Evolutionary conservation across 495 filamentous ascomycete genomes (phyloP), one percentile per base, ranked within the genome.

Genomic region (Trichoderma virens): DNA sequence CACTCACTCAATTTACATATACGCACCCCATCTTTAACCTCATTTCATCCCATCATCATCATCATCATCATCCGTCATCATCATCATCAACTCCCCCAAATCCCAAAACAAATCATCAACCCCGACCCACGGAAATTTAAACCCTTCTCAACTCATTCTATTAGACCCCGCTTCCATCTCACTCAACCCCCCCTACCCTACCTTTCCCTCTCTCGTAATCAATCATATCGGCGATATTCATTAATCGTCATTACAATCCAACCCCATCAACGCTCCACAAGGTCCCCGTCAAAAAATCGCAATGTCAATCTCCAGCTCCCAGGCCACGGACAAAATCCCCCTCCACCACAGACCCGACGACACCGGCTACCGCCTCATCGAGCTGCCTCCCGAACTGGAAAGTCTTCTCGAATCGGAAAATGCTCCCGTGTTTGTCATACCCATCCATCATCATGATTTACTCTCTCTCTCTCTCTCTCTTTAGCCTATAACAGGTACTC

Each of bases 351-450:
- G 79, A 35, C 79, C 82, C 14, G 77, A 81, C 43, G 82, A 85
- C 66, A 76, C 85, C 62, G 82, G 83, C 5, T 89, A 92, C 72
- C 85, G 87, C 32, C 78, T 96, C 13, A 77, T 96, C n/a, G 92
- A 96, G 72, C 83, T 97, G 1, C 86, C 92, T 3, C 80, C 87
- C 8, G 88, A 91, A 27, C 74, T 96, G 9, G 80, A 91, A 11
- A 79, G 84, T 14, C 74, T 90, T 7, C 75, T 96, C 13, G 80
- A 86, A 54, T 84, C 85, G 0, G 73, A 81, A 6, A 74, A 84
- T 69, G 80, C 85, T 59, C 84, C 87, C 0, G 75, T 74, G 87
- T 90, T 80, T 69, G 81, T 78, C 62, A 18, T 61, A 11, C 56
- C 14, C 51, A n/a, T n/a, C n/a, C n/a, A n/a, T n/a, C n/a, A n/a